Evolutionary conservation across 306 rosid species (phyloP).

Genomic region (Biancaea sappan): DNA sequence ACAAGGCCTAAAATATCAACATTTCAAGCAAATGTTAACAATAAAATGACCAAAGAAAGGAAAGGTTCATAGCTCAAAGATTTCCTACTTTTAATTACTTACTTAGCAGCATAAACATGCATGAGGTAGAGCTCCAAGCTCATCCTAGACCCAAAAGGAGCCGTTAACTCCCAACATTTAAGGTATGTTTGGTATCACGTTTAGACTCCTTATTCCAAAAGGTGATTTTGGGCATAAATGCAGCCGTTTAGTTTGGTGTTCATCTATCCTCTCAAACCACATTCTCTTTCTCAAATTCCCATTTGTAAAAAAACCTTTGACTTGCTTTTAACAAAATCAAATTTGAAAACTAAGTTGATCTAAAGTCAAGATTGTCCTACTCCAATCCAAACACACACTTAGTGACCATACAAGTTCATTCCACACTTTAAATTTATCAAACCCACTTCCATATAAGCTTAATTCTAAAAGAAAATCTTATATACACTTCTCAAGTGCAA

Average conservation of each 20-base stretch:
- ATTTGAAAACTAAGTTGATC: no score
- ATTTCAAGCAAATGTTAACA: background rate
- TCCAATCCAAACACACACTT: no score
- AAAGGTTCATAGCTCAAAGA: background rate
- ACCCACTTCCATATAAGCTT: background rate
- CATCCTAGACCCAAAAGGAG: background rate
- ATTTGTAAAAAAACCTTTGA: no score
- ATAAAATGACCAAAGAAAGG: background rate
- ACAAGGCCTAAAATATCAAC: background rate
- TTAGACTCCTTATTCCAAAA: no score
- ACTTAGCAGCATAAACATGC: background rate
- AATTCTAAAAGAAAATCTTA: background rate
- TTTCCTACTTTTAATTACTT: background rate
- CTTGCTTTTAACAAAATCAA: no score
- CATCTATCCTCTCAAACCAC: no score
- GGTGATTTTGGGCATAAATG: no score
- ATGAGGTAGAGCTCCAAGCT: constrained; percentile 4
- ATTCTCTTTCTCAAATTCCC: no score
- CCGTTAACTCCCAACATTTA: background rate
- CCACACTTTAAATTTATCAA: background rate
- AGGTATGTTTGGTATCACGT: no score
- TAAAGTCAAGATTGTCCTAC: no score
- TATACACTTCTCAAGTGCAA: background rate
- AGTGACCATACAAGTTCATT: background rate
- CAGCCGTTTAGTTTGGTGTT: no score